Percentiles rank a stretch among this genome's conserved stretches.
Evolutionary conservation across 129 eudicot species (phyloP).

Genomic region (Logfia minima): DNA sequence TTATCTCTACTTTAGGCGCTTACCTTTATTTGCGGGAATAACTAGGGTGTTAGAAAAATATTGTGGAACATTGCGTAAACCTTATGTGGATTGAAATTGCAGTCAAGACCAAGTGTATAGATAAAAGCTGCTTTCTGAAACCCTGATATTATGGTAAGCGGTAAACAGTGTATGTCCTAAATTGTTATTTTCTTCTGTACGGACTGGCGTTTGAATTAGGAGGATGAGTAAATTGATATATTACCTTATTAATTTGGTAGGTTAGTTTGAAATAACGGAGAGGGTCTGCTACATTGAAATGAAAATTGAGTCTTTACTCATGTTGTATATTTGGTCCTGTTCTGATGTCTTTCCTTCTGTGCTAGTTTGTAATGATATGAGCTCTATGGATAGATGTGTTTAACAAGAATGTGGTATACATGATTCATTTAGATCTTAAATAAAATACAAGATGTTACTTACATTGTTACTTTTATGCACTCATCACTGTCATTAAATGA

Average conservation of each 20-base stretch:
- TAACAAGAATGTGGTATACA: not conserved
- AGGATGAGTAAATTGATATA: not conserved
- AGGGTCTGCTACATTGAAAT: not conserved
- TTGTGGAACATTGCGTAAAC: not conserved
- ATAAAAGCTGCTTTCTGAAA: not conserved
- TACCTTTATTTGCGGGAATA: not conserved
- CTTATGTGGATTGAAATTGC: not conserved
- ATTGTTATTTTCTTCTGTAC: not conserved
- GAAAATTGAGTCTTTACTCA: not conserved
- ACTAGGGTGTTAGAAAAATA: not conserved
- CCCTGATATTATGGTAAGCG: not conserved
- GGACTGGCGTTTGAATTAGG: not conserved
- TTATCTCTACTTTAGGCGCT: not conserved
- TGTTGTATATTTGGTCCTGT: not conserved
- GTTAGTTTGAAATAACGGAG: not conserved
- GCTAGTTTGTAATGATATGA: not conserved
- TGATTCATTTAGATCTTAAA: not conserved
- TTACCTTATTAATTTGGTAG: not conserved
- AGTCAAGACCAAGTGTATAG: not conserved
- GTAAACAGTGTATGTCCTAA: not conserved
- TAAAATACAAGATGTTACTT: not conserved
- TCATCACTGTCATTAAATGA: not conserved
- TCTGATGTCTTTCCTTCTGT: not conserved
- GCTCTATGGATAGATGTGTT: not conserved
- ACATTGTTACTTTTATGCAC: not conserved